Evolutionary conservation across 2,329 filamentous ascomycete species (phyloP).

Genomic region (Trichoderma lentiforme): DNA sequence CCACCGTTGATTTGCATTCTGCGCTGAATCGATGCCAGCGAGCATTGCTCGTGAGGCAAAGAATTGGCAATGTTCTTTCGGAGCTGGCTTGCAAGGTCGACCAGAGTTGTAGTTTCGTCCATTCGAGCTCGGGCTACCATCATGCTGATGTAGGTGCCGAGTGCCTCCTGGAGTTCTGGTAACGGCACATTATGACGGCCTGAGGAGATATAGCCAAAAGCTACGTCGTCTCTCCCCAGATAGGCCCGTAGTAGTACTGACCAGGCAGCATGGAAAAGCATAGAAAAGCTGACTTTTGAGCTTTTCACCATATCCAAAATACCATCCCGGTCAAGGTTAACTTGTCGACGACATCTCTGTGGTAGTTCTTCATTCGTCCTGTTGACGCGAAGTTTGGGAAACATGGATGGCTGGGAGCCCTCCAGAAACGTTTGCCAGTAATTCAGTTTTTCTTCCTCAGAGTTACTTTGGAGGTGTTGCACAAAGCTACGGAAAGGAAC

Average conservation of each 20-base stretch:
- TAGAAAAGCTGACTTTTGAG: not conserved
- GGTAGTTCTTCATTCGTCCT: not conserved
- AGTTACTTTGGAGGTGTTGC: not conserved
- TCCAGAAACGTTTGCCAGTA: not conserved
- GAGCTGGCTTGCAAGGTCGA: not conserved
- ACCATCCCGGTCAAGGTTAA: not conserved
- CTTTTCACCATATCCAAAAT: not conserved
- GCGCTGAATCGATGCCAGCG: not conserved
- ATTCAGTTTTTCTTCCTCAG: not conserved
- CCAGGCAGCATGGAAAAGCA: not conserved
- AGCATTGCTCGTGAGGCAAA: not conserved
- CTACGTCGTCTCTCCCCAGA: not conserved
- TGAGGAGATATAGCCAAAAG: not conserved
- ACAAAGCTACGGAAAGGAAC: not conserved
- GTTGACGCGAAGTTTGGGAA: not conserved
- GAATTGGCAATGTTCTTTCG: not conserved
- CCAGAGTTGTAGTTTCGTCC: not conserved
- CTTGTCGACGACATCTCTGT: not conserved
- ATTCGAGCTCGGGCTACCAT: not conserved
- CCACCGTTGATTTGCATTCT: not conserved
- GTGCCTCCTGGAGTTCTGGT: not conserved
- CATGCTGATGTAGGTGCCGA: not conserved
- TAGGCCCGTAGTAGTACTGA: not conserved
- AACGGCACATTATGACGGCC: not conserved
- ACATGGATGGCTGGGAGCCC: not conserved